phyloP scores from a whole-genome alignment of 2,329 filamentous ascomycete species.

The Penicillium capsulatum region DNA sequence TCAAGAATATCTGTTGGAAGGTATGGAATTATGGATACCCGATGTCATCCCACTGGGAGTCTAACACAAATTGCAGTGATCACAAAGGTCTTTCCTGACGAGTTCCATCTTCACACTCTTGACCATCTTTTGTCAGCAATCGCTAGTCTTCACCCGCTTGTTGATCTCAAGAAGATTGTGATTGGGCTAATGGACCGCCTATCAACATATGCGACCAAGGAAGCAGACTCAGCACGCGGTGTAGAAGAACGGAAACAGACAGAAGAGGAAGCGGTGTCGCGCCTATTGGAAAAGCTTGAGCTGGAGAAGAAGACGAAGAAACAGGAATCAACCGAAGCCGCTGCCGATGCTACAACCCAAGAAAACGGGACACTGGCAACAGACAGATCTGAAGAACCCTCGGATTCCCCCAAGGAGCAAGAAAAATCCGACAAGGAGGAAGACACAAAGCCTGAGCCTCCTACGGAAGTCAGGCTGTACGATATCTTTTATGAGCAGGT shows the following conservation, averaged over 20 bases:
- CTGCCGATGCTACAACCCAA: slow-evolving; percentile 28
- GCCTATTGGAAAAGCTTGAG: slow-evolving; percentile 72
- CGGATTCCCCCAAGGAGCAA: slow-evolving; percentile 26
- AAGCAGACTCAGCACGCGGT: slow-evolving; percentile 67
- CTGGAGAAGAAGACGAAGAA: slow-evolving; percentile 58
- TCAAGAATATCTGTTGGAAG: slow-evolving; percentile 93
- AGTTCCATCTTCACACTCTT: slow-evolving; percentile 94
- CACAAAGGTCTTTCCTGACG: slow-evolving; percentile 97
- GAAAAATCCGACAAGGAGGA: slow-evolving; percentile 32
- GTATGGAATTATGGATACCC: slow-evolving; percentile 30
- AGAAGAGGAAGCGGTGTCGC: slow-evolving; percentile 78
- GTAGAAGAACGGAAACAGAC: slow-evolving; percentile 68
- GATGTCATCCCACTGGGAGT: slow-evolving; percentile 9
- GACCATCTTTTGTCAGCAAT: slow-evolving; percentile 94
- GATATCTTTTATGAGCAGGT: slow-evolving; percentile 98
- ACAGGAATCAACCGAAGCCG: slow-evolving; percentile 34
- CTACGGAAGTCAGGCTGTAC: slow-evolving; percentile 77
- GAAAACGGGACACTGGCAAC: slow-evolving; percentile 39
- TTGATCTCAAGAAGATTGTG: slow-evolving; percentile 96
- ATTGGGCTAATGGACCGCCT: slow-evolving; percentile 96
- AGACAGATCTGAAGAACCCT: slow-evolving; percentile 22
- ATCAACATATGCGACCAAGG: slow-evolving; percentile 88
- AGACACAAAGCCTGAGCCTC: slow-evolving; percentile 37
- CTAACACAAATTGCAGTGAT: slow-evolving; percentile 59
- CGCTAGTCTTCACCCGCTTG: slow-evolving; percentile 86